phyloP scores from a whole-genome alignment of 1,284 basidiomycete genomes.

The Porodaedalea pini region DNA sequence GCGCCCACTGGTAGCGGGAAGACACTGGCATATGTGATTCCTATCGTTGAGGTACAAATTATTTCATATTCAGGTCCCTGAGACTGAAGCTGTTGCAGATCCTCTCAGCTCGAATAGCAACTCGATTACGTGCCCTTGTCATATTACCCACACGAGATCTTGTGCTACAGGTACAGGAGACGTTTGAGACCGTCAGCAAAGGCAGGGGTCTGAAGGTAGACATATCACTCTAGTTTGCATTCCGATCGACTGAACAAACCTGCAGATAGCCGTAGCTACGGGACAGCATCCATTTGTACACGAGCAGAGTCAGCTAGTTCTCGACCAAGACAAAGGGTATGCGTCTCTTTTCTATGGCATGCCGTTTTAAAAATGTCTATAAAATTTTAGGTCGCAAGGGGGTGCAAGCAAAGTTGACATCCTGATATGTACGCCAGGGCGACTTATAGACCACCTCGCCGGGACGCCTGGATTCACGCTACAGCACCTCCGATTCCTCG shows the following conservation, averaged over 20 bases:
- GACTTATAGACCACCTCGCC: slow-evolving; percentile 90
- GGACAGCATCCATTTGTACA: slow-evolving; percentile 84
- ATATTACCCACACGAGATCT: slow-evolving; percentile 94
- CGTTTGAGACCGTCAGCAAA: slow-evolving; percentile 80
- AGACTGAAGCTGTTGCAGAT: slow-evolving; percentile 42
- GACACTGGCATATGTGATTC: slow-evolving; percentile 91
- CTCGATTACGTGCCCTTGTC: slow-evolving; percentile 85
- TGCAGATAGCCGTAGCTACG: slow-evolving; percentile 72
- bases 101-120: slow-evolving; percentile 70
- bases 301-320: slow-evolving; percentile 72
- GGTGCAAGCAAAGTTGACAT: slow-evolving; percentile 91
- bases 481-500: slow-evolving; percentile 90
- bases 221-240: background rate
- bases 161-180: slow-evolving; percentile 91
- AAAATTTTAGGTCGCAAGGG: slow-evolving; percentile 49
- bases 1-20: slow-evolving; percentile 98
- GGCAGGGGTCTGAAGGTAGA: slow-evolving; percentile 83
- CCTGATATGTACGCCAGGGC: slow-evolving; percentile 92
- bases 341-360: slow-evolving; percentile 21
- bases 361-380: slow-evolving; percentile 9
- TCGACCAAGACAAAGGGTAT: slow-evolving; percentile 48
- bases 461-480: slow-evolving; percentile 88
- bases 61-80: background rate
- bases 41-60: slow-evolving; percentile 76
- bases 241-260: slow-evolving; percentile 9